Percentiles rank a stretch among this genome's conserved stretches.
Conservation (phyloP, 345 rosid species). For the Eucalyptus tenuipes region DNA sequence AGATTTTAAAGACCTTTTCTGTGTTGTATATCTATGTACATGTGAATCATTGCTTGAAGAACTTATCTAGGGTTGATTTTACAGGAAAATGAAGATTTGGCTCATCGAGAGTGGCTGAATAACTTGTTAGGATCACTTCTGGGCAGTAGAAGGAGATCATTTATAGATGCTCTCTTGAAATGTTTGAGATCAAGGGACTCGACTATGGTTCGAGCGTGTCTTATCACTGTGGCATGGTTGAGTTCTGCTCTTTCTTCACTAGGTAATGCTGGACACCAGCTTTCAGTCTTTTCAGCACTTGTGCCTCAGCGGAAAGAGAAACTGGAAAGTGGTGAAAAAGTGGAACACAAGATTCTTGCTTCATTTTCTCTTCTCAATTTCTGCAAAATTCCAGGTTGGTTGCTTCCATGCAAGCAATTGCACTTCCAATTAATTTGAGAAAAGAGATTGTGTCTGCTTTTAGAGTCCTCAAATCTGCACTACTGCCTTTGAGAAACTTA, state of each 20-base stretch:
- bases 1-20: neutral
- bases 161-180: slow-evolving; percentile 29
- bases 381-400: slow-evolving; percentile 39
- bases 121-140: slow-evolving; percentile 26
- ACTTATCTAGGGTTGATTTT: neutral
- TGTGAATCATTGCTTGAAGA: neutral
- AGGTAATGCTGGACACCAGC: slow-evolving; percentile 15
- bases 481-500: neutral
- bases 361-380: slow-evolving; percentile 39
- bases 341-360: slow-evolving; percentile 35
- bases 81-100: slow-evolving; percentile 30
- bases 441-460: neutral
- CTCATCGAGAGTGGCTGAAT: slow-evolving; percentile 18
- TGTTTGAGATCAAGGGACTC: slow-evolving; percentile 21
- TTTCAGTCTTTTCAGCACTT: slow-evolving; percentile 24
- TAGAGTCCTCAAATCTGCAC: neutral
- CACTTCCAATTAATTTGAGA: neutral
- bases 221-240: slow-evolving; percentile 36
- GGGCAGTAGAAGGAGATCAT: slow-evolving; percentile 12
- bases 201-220: slow-evolving; percentile 19
- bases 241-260: slow-evolving; percentile 27
- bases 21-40: neutral
- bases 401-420: neutral
- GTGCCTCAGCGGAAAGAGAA: slow-evolving; percentile 27
- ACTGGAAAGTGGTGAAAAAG: slow-evolving; percentile 16